Conservation (phyloP, 495 filamentous ascomycete species). For the Staphylotrichum tortipilum region DNA sequence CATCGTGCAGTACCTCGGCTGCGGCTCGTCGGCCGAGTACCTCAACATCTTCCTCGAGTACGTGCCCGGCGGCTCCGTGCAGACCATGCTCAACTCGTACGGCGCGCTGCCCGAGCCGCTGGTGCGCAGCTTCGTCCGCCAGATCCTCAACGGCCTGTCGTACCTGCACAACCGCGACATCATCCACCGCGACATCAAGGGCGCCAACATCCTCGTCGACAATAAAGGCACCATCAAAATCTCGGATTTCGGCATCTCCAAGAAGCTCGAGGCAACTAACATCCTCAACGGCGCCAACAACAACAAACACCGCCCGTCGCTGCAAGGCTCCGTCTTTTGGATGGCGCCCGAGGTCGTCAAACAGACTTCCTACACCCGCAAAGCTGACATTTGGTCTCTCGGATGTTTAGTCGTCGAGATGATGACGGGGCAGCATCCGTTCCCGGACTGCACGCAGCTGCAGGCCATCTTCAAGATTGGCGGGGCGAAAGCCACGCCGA, state of each 20-base stretch:
- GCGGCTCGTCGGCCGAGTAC: conserved; percentile 78
- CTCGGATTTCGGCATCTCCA: conserved; percentile 97
- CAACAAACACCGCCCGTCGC: conserved; percentile 76
- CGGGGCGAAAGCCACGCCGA: conserved; percentile 73
- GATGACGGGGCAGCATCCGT: conserved; percentile 95
- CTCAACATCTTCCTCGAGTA: conserved; percentile 99
- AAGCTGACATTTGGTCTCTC: conserved; percentile 99
- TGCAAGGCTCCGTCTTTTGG: conserved; percentile 98
- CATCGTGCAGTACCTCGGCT: conserved; percentile 96
- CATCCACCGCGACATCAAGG: conserved; percentile 98
- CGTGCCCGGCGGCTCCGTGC: conserved; percentile 93
- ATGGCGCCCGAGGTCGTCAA: conserved; percentile 99
- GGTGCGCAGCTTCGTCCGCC: conserved; percentile 91
- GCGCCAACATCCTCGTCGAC: conserved; percentile 96
- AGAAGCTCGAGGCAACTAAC: conserved; percentile 48
- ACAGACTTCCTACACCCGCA: conserved; percentile 94
- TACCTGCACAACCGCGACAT: conserved; percentile 94
- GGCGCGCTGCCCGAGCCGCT: conserved; percentile 88
- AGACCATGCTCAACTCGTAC: conserved; percentile 96
- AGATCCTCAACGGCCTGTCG: conserved; percentile 89
- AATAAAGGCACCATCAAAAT: conserved; percentile 99
- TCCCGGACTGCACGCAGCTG: conserved; percentile 93
- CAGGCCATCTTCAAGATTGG: conserved; percentile 99
- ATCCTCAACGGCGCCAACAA: conserved; percentile 51
- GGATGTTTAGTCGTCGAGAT: conserved; percentile 97